A percentile compares a stretch with the other conserved stretches of the same genome.
Conservation (phyloP, 495 filamentous ascomycete species). For the Poronia punctata region DNA sequence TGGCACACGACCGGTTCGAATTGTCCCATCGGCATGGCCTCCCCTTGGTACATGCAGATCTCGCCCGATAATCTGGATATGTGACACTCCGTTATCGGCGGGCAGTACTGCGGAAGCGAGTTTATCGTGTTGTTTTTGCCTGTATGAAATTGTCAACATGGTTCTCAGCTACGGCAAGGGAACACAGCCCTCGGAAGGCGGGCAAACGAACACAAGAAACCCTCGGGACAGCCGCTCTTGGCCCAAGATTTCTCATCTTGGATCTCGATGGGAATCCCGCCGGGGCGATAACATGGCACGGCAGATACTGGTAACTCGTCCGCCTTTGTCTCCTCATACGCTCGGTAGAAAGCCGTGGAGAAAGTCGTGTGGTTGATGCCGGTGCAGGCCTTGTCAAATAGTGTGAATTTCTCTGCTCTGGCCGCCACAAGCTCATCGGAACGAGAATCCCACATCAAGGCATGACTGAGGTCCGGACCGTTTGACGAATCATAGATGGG, state of each 20-base stretch:
- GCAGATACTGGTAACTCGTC: conserved; percentile 19
- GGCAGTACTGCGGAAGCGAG: conserved; percentile 39
- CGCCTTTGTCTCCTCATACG: conserved; percentile 3
- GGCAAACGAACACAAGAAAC: conserved; percentile 33
- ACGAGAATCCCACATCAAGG: conserved; percentile 12
- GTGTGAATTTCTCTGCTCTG: conserved; percentile 3
- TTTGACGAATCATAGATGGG: conserved; percentile 23
- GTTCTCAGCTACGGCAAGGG: background rate
- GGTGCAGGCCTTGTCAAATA: conserved; percentile 30
- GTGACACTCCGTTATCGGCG: conserved; percentile 33
- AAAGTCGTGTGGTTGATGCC: conserved; percentile 24
- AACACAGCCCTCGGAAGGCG: background rate
- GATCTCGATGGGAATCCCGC: conserved; percentile 25
- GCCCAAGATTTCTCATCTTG: conserved; percentile 29
- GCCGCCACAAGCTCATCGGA: conserved; percentile 10
- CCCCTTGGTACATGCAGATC: conserved; percentile 23
- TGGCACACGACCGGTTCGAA: conserved; percentile 42
- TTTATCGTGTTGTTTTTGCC: conserved; percentile 40
- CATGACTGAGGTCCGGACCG: conserved; percentile 16
- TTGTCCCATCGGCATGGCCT: conserved; percentile 28
- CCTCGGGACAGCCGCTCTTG: conserved; percentile 27
- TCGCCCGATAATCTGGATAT: conserved; percentile 26
- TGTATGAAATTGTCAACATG: conserved; percentile 16
- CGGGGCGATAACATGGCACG: conserved; percentile 30
- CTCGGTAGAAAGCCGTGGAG: conserved; percentile 26